Base-by-base conservation (phyloP, 257 asterid species). In the Nicotiana attenuata region DNA sequence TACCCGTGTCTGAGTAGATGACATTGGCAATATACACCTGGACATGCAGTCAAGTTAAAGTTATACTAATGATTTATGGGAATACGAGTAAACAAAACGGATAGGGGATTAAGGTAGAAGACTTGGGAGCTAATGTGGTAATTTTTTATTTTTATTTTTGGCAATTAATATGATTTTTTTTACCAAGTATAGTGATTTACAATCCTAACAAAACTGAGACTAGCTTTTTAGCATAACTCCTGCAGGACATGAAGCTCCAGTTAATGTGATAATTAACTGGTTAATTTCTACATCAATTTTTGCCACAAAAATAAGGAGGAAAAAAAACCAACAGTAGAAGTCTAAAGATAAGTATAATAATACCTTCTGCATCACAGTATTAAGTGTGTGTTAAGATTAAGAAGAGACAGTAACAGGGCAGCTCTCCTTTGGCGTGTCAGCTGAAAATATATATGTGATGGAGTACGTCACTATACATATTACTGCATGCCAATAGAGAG, bases 401-500 rank as follows among this genome's bases (percentile, higher is more conserved):
- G 88, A 86, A 15, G 78, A 91, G 85, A 38, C 83, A 87, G 67
- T 88, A 83, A 50, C 55, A 88, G 94, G 94, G 93, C 94, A 91
- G 86, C 94, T 91, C 95, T 89, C 92, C 93, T 87, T 89, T 88
- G 92, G 93, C 94, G 81, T 91, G 93, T 75, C 29, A 64, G 29
- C 1, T 63, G 24, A 55, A 45, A 19, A 41, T 22, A 24, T 71
- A 7, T 10, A 22, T 35, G 1, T 35, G 1, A 5, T 35, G 53
- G 53, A 47, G 3, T 29, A 29, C 29, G 1, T 45, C 13, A 55
- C 45, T 5, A 35, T 38, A 13, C 11, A 22, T 7, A 56, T 73
- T 65, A 64, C 15, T 53, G 41, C 89, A 89, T 87, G 93, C 93
- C 93, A 88, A 91, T 6, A 1, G 68, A 88, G 87, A 89, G 89